Conservation (phyloP, 768 basidiomycete species). For the Xerocomellus amylosporus region DNA sequence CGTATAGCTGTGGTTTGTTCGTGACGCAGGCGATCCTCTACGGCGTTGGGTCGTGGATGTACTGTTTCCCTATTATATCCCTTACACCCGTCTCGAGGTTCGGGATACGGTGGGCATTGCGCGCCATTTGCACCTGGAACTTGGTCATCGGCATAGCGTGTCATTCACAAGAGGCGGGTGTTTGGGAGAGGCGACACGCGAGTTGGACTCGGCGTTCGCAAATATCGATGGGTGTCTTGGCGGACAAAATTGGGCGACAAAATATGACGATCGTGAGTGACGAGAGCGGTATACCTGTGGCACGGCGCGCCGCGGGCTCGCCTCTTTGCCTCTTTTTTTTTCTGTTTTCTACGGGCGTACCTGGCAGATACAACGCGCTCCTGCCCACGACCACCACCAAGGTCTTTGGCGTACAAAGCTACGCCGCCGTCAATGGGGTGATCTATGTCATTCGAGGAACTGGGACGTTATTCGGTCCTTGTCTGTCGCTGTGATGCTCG, state of each 20-base stretch:
- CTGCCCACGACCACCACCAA: conserved; percentile 5
- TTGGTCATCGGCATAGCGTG: neutral
- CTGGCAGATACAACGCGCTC: neutral
- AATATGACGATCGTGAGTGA: neutral
- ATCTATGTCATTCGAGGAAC: neutral
- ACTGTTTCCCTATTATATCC: neutral
- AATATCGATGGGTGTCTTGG: conserved; percentile 1
- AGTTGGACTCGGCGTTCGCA: neutral
- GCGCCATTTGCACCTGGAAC: neutral
- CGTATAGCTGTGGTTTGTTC: neutral
- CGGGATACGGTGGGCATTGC: neutral
- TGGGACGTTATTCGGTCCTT: neutral
- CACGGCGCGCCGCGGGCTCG: neutral
- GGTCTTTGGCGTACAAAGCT: neutral
- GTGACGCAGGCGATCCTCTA: neutral
- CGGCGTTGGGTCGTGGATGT: neutral
- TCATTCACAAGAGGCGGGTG: neutral
- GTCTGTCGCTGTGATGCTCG: no score
- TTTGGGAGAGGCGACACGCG: neutral
- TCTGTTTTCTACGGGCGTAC: neutral
- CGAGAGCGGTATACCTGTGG: neutral
- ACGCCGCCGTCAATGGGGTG: neutral
- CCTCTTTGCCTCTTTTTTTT: neutral
- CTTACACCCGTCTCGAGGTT: neutral
- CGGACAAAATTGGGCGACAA: neutral